Percentiles rank a stretch among this genome's conserved stretches.
Conservation (phyloP, 495 filamentous ascomycete genomes). For the Mytilinidion resinicola region DNA sequence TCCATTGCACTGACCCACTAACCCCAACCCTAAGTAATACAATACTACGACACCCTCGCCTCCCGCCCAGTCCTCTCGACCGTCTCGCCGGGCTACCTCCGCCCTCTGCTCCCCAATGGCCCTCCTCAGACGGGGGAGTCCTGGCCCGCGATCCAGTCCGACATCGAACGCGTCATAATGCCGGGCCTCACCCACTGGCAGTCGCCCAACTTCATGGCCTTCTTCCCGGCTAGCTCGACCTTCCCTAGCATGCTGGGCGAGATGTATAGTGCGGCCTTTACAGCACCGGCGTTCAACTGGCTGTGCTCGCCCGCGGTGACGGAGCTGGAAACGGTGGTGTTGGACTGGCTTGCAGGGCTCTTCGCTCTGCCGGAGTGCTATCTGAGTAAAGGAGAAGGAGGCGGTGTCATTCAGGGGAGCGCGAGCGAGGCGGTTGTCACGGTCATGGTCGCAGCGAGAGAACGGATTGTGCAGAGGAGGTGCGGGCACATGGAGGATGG, state of each 20-base stretch:
- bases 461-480: conserved; percentile 44
- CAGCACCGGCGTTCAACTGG: conserved; percentile 94
- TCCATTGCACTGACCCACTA: conserved; percentile 7
- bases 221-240: conserved; percentile 77
- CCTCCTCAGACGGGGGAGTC: conserved; percentile 68
- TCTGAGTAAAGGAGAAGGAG: conserved; percentile 69
- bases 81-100: conserved; percentile 82
- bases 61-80: conserved; percentile 67
- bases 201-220: conserved; percentile 93
- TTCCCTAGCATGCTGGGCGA: conserved; percentile 90
- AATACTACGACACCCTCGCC: conserved; percentile 73
- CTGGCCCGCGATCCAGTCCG: conserved; percentile 75
- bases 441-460: conserved; percentile 81
- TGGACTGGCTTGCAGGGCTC: conserved; percentile 83
- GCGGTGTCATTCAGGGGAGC: conserved; percentile 91
- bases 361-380: conserved; percentile 69
- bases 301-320: conserved; percentile 92
- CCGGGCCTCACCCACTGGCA: conserved; percentile 95
- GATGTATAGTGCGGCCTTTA: conserved; percentile 85
- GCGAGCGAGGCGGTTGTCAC: conserved; percentile 85
- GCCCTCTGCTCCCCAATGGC: conserved; percentile 64
- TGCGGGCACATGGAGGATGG: conserved; percentile 35
- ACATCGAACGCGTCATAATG: conserved; percentile 83
- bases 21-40: conserved; percentile 52
- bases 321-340: conserved; percentile 87